A percentile compares a stretch with the other conserved stretches of the same genome.
Conservation (phyloP, 192 early-diverging fungal species). For the Coemansia sp. region DNA sequence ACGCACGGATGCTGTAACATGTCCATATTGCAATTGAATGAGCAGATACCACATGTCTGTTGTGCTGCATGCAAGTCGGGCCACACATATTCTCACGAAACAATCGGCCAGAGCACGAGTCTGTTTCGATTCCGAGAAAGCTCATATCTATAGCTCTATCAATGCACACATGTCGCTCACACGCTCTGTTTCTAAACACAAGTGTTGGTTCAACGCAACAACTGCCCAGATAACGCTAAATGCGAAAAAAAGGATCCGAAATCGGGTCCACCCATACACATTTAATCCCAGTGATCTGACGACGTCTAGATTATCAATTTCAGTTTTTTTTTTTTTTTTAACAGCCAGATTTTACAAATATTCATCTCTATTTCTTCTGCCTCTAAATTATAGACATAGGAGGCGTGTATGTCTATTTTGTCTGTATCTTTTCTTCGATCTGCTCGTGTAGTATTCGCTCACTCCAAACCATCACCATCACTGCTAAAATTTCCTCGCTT, state of each 20-base stretch:
- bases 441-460: background rate
- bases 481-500: background rate
- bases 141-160: background rate
- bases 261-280: background rate
- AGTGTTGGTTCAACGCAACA: background rate
- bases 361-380: background rate
- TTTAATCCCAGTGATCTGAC: background rate
- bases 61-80: background rate
- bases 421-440: background rate
- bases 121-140: slow-evolving; percentile 2
- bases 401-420: slow-evolving; percentile 2
- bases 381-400: background rate
- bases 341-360: background rate
- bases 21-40: background rate
- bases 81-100: slow-evolving; percentile 2
- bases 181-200: background rate
- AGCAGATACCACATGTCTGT: background rate
- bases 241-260: background rate
- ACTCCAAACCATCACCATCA: no score
- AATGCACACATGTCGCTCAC: slow-evolving; percentile 1
- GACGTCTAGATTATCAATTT: background rate
- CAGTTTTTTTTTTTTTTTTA: background rate
- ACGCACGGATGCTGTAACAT: background rate
- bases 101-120: background rate
- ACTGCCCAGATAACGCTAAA: background rate